A percentile compares a stretch with the other conserved stretches of the same genome.
Evolutionary conservation across 768 basidiomycete genomes (phyloP).

Genomic region (Rhizopogon vesiculosus): DNA sequence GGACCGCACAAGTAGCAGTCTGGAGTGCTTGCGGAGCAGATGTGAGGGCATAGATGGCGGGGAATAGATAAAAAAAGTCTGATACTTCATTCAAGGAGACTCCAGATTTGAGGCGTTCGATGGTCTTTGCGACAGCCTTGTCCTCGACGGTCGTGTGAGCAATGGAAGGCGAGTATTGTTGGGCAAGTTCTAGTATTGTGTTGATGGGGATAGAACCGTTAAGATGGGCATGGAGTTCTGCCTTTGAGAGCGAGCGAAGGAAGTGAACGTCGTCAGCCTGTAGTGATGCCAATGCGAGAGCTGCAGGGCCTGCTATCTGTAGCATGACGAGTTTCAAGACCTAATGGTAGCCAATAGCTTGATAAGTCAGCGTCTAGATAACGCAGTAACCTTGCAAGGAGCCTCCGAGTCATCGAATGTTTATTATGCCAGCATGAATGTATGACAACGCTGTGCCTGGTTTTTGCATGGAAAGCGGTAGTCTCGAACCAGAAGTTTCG

Average conservation of each 20-base stretch:
- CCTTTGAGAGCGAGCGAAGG: conserved; percentile 64
- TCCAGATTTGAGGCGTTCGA: conserved; percentile 35
- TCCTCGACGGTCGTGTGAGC: conserved; percentile 1
- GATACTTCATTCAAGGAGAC: conserved; percentile 46
- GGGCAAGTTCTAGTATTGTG: conserved; percentile 58
- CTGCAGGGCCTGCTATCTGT: conserved; percentile 27
- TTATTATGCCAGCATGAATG: too few relatives aligned
- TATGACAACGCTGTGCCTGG: too few relatives aligned
- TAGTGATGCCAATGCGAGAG: conserved; percentile 51
- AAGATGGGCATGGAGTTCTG: conserved; percentile 82
- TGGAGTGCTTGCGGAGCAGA: conserved; percentile 51
- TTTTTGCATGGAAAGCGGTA: too few relatives aligned
- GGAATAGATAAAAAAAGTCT: conserved; percentile 75
- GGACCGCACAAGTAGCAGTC: conserved; percentile 58
- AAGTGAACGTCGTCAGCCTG: conserved; percentile 49
- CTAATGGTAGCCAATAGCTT: too few relatives aligned
- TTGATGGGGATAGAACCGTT: conserved; percentile 78
- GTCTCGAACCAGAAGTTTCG: too few relatives aligned
- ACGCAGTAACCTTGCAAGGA: too few relatives aligned
- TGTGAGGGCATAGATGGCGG: conserved; percentile 75
- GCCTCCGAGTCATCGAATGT: too few relatives aligned
- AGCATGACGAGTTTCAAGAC: background rate
- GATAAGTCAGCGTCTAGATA: too few relatives aligned
- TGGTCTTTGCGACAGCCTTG: conserved; percentile 31
- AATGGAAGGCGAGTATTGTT: conserved; percentile 24